Conservation (phyloP, 257 asterid genomes). For the Galeopsis tetrahit region DNA sequence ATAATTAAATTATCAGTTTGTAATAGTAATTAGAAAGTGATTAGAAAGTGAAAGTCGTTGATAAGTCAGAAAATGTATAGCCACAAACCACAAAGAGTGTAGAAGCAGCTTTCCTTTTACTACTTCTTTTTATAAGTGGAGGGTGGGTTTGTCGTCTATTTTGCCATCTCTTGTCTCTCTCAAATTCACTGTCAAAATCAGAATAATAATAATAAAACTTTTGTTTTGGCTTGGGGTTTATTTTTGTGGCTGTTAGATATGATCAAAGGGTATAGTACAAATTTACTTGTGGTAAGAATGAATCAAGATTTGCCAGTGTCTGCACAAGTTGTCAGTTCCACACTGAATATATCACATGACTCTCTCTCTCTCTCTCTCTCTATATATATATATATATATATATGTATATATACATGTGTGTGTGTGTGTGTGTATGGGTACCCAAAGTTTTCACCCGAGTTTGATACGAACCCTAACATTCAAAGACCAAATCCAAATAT, state of each 20-base stretch:
- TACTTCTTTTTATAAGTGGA: constrained; percentile 1
- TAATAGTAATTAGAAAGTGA: not conserved
- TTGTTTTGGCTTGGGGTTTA: no score
- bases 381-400: no score
- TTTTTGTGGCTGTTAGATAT: constrained; percentile 16
- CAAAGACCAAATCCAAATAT: not conserved
- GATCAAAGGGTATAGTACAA: constrained; percentile 16
- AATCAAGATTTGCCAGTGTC: constrained; percentile 11
- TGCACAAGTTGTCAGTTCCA: not conserved
- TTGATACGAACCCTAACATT: not conserved
- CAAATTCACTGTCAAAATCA: constrained; percentile 21
- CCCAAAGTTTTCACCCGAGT: not conserved
- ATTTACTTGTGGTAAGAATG: constrained; percentile 24
- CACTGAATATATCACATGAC: constrained; percentile 31
- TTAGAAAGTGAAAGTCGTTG: not conserved
- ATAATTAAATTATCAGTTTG: no score
- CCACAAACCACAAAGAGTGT: not conserved
- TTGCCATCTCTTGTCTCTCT: constrained; percentile 24
- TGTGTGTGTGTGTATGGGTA: no score
- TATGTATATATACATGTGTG: no score
- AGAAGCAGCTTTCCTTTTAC: constrained; percentile 28
- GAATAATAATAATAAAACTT: no score
- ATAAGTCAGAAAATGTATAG: not conserved
- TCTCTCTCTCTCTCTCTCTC: constrained; percentile 25
- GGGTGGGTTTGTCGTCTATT: constrained; percentile 32